These are phyloP conservation scores for Phytophthora litchii DNA, from an alignment of 352 stramenopile genomes.

Conservation along the genomic window DNA sequence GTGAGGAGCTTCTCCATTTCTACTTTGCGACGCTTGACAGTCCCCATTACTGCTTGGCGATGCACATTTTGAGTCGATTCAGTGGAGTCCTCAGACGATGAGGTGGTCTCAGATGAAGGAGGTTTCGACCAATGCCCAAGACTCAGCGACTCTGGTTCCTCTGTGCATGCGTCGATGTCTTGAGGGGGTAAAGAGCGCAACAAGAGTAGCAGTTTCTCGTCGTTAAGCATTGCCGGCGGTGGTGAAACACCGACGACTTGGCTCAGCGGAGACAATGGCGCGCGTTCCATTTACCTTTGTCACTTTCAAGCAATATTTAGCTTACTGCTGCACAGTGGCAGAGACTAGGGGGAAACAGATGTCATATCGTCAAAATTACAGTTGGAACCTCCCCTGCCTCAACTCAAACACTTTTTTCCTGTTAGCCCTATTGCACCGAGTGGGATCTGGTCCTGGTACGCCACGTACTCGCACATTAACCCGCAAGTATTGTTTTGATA, in stretches of 20 bases:
- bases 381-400: too few species aligned
- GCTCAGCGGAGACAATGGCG: too few species aligned
- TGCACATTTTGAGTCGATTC: background rate
- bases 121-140: background rate
- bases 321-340: too few species aligned
- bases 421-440: too few species aligned
- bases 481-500: too few species aligned
- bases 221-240: background rate
- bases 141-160: background rate
- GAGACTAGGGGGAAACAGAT: too few species aligned
- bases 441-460: too few species aligned
- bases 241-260: too few species aligned
- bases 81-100: background rate
- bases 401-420: too few species aligned
- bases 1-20: constrained; percentile 19
- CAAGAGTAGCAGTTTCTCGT: background rate
- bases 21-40: constrained; percentile 24
- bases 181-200: background rate
- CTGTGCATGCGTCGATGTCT: background rate
- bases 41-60: constrained; percentile 1
- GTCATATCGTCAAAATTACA: too few species aligned
- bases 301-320: too few species aligned
- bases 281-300: background rate
- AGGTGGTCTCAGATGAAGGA: background rate
- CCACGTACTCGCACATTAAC: too few species aligned